Conservation (phyloP, 768 basidiomycete species). For the Lactarius vividus region DNA sequence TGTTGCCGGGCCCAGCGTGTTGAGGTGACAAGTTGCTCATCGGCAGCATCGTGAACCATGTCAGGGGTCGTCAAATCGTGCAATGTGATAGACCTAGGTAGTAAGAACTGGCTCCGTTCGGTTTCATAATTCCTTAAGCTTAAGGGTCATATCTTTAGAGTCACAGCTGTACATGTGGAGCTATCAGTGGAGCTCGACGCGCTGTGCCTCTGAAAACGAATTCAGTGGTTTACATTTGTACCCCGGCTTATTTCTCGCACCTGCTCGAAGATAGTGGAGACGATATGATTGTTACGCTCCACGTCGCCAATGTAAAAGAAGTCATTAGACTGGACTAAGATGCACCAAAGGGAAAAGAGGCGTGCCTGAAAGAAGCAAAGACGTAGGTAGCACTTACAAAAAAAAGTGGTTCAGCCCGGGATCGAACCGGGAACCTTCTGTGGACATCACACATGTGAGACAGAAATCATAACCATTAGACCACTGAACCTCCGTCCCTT, state of each 20-base stretch:
- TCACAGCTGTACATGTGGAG: not conserved
- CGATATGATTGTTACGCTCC: not conserved
- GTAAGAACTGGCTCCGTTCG: not conserved
- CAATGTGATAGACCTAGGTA: not conserved
- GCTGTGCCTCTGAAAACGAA: not conserved
- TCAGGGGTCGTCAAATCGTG: not conserved
- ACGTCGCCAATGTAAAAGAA: not conserved
- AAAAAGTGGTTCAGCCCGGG: constrained; percentile 43
- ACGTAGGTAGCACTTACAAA: too few species aligned
- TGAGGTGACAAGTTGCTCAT: not conserved
- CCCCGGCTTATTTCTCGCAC: too few species aligned
- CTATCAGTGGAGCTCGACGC: not conserved
- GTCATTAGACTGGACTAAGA: not conserved
- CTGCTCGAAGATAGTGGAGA: not conserved
- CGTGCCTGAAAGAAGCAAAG: not conserved
- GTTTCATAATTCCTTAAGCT: not conserved
- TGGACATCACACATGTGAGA: constrained; percentile 39
- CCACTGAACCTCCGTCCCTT: constrained; percentile 37
- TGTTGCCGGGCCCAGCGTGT: not conserved
- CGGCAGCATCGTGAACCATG: not conserved
- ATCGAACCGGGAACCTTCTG: constrained; percentile 50
- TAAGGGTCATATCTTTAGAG: not conserved
- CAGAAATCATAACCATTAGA: constrained; percentile 51
- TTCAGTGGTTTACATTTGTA: not conserved
- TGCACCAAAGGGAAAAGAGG: not conserved